These are phyloP conservation scores for Bretschneidera sinensis DNA, from an alignment of 345 rosid species.

Conservation along the genomic window DNA sequence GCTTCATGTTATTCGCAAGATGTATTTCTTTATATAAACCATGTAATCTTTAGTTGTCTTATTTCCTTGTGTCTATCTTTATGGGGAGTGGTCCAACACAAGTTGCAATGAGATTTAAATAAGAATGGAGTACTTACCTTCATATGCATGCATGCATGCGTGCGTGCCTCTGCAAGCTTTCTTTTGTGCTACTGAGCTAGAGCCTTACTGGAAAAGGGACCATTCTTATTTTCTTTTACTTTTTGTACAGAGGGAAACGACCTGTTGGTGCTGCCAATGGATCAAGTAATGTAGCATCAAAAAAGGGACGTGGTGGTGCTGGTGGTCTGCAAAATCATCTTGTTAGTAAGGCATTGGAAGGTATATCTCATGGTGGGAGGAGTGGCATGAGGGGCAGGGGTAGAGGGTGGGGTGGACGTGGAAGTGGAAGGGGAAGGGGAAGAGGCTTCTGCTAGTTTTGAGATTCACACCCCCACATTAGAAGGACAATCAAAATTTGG, in stretches of 20 bases:
- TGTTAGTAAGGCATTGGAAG: conserved; percentile 85
- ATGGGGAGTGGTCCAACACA: neutral
- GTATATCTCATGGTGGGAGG: conserved; percentile 73
- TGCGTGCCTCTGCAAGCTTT: too few species aligned
- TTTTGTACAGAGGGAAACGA: conserved; percentile 63
- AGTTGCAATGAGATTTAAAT: neutral
- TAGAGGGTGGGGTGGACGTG: conserved; percentile 55
- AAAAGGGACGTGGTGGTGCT: conserved; percentile 73
- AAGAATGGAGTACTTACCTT: neutral
- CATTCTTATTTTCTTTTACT: conserved; percentile 1
- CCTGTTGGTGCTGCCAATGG: conserved; percentile 59
- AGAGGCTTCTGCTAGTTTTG: conserved; percentile 40
- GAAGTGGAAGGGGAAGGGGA: too few species aligned
- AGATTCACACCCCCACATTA: neutral
- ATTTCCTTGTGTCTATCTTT: neutral
- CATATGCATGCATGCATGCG: neutral
- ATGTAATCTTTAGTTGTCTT: neutral
- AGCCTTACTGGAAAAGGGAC: too few species aligned
- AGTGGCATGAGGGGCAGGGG: conserved; percentile 66
- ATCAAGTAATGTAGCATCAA: conserved; percentile 39
- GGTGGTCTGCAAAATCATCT: conserved; percentile 70
- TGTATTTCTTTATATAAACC: neutral
- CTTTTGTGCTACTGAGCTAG: too few species aligned
- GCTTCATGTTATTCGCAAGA: neutral
- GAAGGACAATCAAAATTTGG: neutral